Evolutionary conservation across 2,329 filamentous ascomycete species (phyloP).

Genomic region (Epicoccum nigrum): DNA sequence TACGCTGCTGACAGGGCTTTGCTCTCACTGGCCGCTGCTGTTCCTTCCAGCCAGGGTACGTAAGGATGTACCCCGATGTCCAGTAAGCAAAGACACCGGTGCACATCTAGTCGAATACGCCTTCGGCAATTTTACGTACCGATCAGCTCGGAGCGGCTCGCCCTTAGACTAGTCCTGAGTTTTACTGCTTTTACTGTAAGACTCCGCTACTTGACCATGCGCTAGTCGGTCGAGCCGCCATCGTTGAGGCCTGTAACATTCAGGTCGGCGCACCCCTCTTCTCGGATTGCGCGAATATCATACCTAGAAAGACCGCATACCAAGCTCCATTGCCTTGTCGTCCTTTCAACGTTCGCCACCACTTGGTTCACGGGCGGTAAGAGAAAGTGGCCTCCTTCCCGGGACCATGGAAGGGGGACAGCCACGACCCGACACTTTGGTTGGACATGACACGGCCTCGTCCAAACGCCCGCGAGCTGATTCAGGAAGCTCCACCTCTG

Average conservation of each 20-base stretch:
- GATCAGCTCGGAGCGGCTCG: constrained; percentile 14
- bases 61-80: constrained; percentile 7
- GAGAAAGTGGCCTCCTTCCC: constrained; percentile 33
- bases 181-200: constrained; percentile 15
- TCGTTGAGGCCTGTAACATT: constrained; percentile 12
- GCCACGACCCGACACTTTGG: constrained; percentile 47
- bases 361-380: constrained; percentile 20
- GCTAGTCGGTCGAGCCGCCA: constrained; percentile 20
- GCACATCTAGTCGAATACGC: neutral
- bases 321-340: neutral
- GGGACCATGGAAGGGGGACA: constrained; percentile 45
- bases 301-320: neutral
- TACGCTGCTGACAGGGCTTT: constrained; percentile 1
- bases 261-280: constrained; percentile 9
- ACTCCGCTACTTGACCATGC: constrained; percentile 12
- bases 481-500: constrained; percentile 42
- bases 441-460: constrained; percentile 43
- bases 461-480: constrained; percentile 42
- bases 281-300: constrained; percentile 7
- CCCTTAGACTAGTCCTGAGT: constrained; percentile 7
- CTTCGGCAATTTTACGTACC: constrained; percentile 10
- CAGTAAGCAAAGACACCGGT: neutral
- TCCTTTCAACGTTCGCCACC: constrained; percentile 24
- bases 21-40: neutral
- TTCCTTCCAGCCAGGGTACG: neutral